Evolutionary conservation across 345 rosid species (phyloP), one percentile per base, ranked within the genome.

Genomic region (Salix caprea): DNA sequence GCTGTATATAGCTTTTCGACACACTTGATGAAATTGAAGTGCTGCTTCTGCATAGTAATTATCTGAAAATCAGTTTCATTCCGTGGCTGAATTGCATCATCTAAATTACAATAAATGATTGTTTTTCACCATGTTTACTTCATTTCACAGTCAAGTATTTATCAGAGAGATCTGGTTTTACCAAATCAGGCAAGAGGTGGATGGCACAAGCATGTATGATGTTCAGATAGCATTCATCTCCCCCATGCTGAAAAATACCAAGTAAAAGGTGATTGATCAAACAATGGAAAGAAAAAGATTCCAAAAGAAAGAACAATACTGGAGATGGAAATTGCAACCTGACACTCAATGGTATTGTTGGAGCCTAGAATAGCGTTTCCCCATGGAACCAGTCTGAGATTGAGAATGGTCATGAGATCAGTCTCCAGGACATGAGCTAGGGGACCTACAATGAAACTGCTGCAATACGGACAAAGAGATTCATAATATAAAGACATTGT

Each of bases 341-440:
- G 91, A 72, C 91, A 90, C 65, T 77, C 46, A 69, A 87, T 56
- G 75, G 79, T 74, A 65, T 54, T 8, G 42, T 83, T 75, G 67
- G 77, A 56, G 32, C 56, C 66, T 70, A 87, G 36, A 44, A 50
- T 46, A 60, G 88, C 86, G 54, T 90, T 87, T 50, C 90, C 94
- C 56, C 82, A 87, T 6, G 90, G 91, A 77, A 88, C 69, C 37
- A 90, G 84, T 75, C 75, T 85, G 69, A 90, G 89, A 65, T 87
- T 84, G 65, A 84, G 73, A 32, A 83, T 81, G 80, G 76, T 77
- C 76, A 72, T 9, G 76, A 90, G 87, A 60, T 77, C 77, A 14
- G 67, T 28, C 23, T 73, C 37, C 69, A 87, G 75, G 42, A 81
- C 36, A 75, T 82, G 75, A 21, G 39, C 48, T 28, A 87, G 85